Evolutionary conservation across 345 rosid species (phyloP).

Genomic region (Pistacia integerrima): DNA sequence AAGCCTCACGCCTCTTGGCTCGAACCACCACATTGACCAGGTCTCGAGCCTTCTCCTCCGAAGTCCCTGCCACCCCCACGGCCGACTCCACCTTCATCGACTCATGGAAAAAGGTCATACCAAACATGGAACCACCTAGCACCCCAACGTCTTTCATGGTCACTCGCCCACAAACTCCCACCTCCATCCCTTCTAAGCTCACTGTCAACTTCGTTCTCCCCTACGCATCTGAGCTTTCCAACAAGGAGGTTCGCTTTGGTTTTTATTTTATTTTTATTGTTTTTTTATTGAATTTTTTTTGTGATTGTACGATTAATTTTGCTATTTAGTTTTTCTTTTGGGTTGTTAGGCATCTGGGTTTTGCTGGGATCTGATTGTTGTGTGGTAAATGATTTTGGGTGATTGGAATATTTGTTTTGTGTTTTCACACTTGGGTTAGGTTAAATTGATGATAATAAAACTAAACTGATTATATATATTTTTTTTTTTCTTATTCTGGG

Average conservation of each 20-base stretch:
- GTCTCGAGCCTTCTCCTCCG: conserved; percentile 53
- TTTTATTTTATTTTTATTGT: neutral
- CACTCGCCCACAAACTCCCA: conserved; percentile 60
- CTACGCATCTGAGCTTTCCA: conserved; percentile 52
- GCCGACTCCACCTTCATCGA: conserved; percentile 55
- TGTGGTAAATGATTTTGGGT: neutral
- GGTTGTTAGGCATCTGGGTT: conserved; percentile 16
- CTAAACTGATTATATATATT: neutral
- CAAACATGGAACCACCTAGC: conserved; percentile 75
- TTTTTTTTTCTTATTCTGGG: neutral
- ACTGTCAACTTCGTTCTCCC: conserved; percentile 91
- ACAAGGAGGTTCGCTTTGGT: conserved; percentile 49
- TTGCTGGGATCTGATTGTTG: conserved; percentile 11
- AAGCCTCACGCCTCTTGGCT: conserved; percentile 50
- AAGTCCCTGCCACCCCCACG: conserved; percentile 47
- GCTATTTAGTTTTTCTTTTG: neutral
- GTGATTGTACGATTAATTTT: neutral
- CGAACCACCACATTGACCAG: conserved; percentile 34
- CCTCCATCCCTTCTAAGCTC: conserved; percentile 75
- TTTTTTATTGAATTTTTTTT: neutral
- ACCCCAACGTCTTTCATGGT: conserved; percentile 74
- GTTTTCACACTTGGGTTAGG: neutral
- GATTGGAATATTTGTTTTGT: neutral
- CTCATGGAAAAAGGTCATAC: conserved; percentile 71
- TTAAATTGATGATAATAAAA: neutral